These are phyloP conservation scores for Arachis hypogaea DNA, from an alignment of 306 rosid species.

Conservation along the genomic window DNA sequence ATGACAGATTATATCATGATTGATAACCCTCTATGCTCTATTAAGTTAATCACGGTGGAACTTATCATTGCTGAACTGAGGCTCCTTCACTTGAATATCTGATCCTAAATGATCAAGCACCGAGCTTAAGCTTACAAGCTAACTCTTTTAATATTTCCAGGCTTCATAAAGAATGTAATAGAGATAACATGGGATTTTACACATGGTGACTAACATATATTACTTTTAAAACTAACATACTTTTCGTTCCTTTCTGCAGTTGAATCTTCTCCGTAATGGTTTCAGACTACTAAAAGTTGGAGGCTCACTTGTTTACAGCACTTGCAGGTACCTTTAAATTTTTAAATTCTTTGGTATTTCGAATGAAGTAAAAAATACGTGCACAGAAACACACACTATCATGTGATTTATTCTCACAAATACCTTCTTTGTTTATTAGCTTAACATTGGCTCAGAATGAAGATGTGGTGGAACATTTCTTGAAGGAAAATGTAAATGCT, in stretches of 20 bases:
- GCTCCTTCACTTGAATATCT: slow-evolving; percentile 14
- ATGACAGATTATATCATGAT: slow-evolving; percentile 3
- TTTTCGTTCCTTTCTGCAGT: slow-evolving; percentile 56
- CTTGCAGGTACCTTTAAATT: slow-evolving; percentile 79
- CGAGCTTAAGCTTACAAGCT: slow-evolving; percentile 5
- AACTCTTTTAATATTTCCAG: not conserved
- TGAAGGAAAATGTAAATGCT: too few relatives aligned
- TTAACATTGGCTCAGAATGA: slow-evolving; percentile 90
- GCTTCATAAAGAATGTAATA: not conserved
- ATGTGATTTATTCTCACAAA: slow-evolving; percentile 12
- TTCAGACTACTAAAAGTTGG: slow-evolving; percentile 82
- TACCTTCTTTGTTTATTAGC: slow-evolving; percentile 46
- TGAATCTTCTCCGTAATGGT: slow-evolving; percentile 82
- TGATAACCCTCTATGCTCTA: slow-evolving; percentile 2
- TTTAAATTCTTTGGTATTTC: slow-evolving; percentile 21
- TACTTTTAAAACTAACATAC: not conserved
- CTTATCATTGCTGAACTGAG: not conserved
- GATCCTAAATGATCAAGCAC: slow-evolving; percentile 1
- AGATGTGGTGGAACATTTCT: slow-evolving; percentile 51
- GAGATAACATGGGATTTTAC: slow-evolving; percentile 9
- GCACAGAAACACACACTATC: not conserved
- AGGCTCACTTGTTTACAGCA: slow-evolving; percentile 86
- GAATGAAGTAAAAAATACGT: not conserved
- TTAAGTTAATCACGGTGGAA: not conserved
- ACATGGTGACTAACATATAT: not conserved